Conservation (phyloP, 345 rosid species). For the Triadica sebifera region DNA sequence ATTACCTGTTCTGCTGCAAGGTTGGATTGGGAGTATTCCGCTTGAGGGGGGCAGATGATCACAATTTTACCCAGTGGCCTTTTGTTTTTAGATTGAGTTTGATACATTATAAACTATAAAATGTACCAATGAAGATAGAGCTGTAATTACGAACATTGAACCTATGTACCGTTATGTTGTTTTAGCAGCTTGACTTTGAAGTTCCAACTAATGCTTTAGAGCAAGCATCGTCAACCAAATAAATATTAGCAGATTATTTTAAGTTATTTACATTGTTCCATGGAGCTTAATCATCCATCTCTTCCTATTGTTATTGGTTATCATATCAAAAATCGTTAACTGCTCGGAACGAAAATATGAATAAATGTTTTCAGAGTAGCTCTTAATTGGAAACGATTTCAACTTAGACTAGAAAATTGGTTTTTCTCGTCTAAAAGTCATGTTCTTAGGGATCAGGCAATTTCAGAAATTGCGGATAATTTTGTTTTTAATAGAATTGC, state of each 20-base stretch:
- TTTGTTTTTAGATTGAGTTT: background rate
- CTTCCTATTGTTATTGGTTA: too few relatives aligned
- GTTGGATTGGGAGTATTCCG: background rate
- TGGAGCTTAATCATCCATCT: too few relatives aligned
- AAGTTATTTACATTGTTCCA: background rate
- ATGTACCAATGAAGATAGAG: background rate
- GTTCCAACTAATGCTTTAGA: background rate
- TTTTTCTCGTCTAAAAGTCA: too few relatives aligned
- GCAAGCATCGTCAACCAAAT: background rate
- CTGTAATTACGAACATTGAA: slow-evolving; percentile 7
- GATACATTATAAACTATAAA: too few relatives aligned
- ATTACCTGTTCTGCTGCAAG: background rate
- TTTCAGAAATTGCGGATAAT: too few relatives aligned
- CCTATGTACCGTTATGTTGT: background rate
- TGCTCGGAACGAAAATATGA: too few relatives aligned
- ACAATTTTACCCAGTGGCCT: background rate
- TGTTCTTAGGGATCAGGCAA: too few relatives aligned
- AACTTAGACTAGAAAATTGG: too few relatives aligned
- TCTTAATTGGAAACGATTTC: too few relatives aligned
- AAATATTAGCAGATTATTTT: background rate
- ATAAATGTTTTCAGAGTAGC: too few relatives aligned
- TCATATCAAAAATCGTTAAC: too few relatives aligned
- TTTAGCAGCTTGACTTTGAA: background rate
- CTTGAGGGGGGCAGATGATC: slow-evolving; percentile 12
- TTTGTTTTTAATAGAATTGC: too few relatives aligned